A percentile compares a stretch with the other conserved stretches of the same genome.
phyloP scores from a whole-genome alignment of 306 rosid species.

The Gynostemma pentaphyllum region DNA sequence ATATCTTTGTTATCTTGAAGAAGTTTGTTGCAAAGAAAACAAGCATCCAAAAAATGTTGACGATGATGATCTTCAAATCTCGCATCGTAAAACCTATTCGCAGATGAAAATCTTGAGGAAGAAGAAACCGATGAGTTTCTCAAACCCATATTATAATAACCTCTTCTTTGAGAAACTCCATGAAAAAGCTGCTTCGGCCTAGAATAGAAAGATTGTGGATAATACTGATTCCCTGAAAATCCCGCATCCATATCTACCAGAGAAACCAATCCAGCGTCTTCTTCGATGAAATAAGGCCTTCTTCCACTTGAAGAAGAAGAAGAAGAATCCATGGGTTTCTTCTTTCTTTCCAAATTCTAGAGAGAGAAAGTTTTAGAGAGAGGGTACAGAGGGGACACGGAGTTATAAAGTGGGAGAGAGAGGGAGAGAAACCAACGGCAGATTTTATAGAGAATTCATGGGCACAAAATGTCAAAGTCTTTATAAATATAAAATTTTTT shows the following conservation, averaged over 20 bases:
- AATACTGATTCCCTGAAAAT: conserved; percentile 29
- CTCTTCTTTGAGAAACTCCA: neutral
- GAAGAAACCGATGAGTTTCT: conserved; percentile 11
- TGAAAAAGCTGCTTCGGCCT: neutral
- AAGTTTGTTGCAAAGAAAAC: conserved; percentile 66
- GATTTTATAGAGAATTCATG: neutral
- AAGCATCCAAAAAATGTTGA: conserved; percentile 65
- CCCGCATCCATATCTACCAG: conserved; percentile 53
- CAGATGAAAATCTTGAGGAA: conserved; percentile 48
- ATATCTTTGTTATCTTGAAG: conserved; percentile 55
- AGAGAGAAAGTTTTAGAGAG: conserved; percentile 1
- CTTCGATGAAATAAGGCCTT: conserved; percentile 51
- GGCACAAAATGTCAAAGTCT: neutral
- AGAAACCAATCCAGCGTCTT: conserved; percentile 45
- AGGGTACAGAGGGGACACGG: neutral
- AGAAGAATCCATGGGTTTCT: conserved; percentile 31
- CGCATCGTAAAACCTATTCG: conserved; percentile 52
- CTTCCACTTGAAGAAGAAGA: conserved; percentile 15
- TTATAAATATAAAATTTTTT: neutral
- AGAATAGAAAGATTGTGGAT: neutral
- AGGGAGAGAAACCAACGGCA: neutral
- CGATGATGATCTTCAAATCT: conserved; percentile 65
- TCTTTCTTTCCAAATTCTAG: neutral
- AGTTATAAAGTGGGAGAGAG: neutral
- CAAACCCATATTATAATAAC: too few species aligned